phyloP scores from a whole-genome alignment of 192 early-diverging fungal genomes.

The Podila horticola region DNA sequence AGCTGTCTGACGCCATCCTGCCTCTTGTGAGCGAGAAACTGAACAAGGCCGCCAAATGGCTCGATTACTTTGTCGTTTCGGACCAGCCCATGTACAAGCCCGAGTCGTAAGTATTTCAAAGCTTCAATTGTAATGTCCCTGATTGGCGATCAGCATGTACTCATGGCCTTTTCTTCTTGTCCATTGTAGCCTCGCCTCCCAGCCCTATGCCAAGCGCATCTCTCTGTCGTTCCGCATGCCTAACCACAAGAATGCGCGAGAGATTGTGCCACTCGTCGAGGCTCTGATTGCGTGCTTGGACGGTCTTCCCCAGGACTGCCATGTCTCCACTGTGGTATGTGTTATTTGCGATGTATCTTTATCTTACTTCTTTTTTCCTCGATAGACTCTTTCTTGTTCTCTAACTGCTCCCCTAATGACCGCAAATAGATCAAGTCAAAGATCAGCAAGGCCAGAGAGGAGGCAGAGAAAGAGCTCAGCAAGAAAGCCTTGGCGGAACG shows the following conservation, averaged over 20 bases:
- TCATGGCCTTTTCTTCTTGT: neutral
- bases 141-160: too few species aligned
- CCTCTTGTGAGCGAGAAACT: conserved; percentile 25
- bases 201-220: conserved; percentile 43
- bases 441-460: conserved; percentile 45
- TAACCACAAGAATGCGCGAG: conserved; percentile 20
- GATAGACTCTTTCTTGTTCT: neutral
- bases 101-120: conserved; percentile 16
- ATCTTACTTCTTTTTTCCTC: neutral
- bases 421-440: conserved; percentile 31
- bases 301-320: conserved; percentile 39
- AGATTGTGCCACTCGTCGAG: conserved; percentile 36
- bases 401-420: too few species aligned
- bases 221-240: conserved; percentile 49
- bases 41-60: conserved; percentile 42
- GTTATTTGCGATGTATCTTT: neutral
- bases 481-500: conserved; percentile 36
- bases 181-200: conserved; percentile 15
- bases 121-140: too few species aligned
- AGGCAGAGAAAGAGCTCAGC: conserved; percentile 30
- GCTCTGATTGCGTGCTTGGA: conserved; percentile 47
- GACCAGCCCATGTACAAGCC: conserved; percentile 42
- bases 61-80: conserved; percentile 51
- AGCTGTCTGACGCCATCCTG: conserved; percentile 45
- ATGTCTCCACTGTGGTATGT: conserved; percentile 37